phyloP scores from a whole-genome alignment of 257 asterid species.

The Knoxia roxburghii region DNA sequence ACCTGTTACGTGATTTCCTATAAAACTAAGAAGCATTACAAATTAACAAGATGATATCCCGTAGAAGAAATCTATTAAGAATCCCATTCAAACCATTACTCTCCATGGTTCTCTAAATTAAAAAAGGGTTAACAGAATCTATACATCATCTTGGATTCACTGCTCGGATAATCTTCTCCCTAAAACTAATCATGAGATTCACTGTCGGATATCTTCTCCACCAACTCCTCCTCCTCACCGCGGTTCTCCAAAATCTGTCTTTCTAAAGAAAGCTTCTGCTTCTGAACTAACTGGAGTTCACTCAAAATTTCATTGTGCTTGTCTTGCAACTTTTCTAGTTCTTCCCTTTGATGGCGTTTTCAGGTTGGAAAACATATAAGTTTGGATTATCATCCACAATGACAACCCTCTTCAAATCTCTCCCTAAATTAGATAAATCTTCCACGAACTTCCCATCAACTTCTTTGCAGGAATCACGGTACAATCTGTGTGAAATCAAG shows the following conservation, averaged over 20 bases:
- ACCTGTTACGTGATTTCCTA: neutral
- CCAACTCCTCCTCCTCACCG: constrained; percentile 70
- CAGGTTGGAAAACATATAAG: too few relatives aligned
- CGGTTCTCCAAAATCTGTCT: constrained; percentile 45
- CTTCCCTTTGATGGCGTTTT: constrained; percentile 52
- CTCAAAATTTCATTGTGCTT: constrained; percentile 33
- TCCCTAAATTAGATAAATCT: too few relatives aligned
- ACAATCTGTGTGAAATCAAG: too few relatives aligned
- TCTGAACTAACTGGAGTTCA: constrained; percentile 45
- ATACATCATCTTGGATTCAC: constrained; percentile 14
- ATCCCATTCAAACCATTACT: neutral
- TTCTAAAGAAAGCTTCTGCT: constrained; percentile 54
- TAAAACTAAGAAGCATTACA: too few relatives aligned
- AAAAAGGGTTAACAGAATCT: neutral
- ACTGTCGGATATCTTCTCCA: constrained; percentile 85
- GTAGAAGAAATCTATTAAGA: neutral
- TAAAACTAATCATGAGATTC: constrained; percentile 62
- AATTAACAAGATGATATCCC: neutral
- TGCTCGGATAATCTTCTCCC: constrained; percentile 70
- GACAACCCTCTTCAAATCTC: too few relatives aligned
- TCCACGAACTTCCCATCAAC: too few relatives aligned
- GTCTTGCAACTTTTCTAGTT: constrained; percentile 43
- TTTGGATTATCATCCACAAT: too few relatives aligned
- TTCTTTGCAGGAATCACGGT: too few relatives aligned
- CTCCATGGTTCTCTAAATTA: neutral